phyloP scores from a whole-genome alignment of 805 yeast species.

The Kregervanrija delftensis region DNA sequence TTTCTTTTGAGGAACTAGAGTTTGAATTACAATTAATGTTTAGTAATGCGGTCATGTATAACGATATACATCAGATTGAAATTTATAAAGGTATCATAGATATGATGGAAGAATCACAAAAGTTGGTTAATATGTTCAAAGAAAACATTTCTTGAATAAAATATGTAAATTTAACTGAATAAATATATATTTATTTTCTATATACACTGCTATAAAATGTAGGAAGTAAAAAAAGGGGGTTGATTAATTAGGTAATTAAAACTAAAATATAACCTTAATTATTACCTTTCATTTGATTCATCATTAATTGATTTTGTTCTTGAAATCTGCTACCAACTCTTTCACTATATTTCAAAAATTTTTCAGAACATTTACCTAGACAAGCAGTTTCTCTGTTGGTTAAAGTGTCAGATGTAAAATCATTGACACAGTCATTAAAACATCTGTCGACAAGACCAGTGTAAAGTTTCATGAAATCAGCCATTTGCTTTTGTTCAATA shows the following conservation, averaged over 20 bases:
- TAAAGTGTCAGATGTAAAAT: conserved; percentile 87
- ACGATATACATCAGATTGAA: conserved; percentile 51
- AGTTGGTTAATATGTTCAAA: conserved; percentile 48
- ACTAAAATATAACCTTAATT: conserved; percentile 5
- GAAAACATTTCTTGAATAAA: conserved; percentile 27
- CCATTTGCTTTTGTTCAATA: conserved; percentile 97
- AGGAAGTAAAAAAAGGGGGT: no score
- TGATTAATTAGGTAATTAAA: no score
- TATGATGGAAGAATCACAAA: conserved; percentile 63
- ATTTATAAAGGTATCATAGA: conserved; percentile 55
- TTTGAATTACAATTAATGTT: conserved; percentile 70
- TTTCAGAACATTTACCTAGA: conserved; percentile 88
- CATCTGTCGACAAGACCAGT: conserved; percentile 95
- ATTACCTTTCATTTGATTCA: conserved; percentile 53
- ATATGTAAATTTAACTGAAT: no score
- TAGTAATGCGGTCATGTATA: conserved; percentile 81
- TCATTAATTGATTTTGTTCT: conserved; percentile 79
- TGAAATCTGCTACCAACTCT: conserved; percentile 99
- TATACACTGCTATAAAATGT: neutral
- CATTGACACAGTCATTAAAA: conserved; percentile 96
- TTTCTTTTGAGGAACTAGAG: conserved; percentile 46
- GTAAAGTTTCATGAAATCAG: conserved; percentile 95
- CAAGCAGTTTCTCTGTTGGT: conserved; percentile 82
- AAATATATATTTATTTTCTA: neutral
- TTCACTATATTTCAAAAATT: conserved; percentile 96